Base-by-base conservation (phyloP, 192 early-diverging fungal genomes). In the Coemansia aciculifera region DNA sequence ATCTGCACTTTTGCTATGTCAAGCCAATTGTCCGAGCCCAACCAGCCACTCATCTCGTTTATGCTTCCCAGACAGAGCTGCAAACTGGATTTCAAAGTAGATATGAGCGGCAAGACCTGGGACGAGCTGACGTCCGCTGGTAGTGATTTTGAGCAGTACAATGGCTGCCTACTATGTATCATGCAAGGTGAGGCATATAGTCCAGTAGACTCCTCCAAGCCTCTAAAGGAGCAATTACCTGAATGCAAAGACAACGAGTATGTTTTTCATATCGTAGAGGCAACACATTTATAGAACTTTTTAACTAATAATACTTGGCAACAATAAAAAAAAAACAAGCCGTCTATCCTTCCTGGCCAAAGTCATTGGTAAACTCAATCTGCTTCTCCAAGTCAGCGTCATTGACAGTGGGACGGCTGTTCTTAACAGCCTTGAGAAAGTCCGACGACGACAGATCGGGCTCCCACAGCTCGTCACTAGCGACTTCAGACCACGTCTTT, bases 331-430 rank as follows among this genome's bases (percentile, higher is more conserved):
- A 44, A 11, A 63, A 52, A 38, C 49, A 17, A 44, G 19, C 3
- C 9, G 13, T 0, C 64, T 71, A 87, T 19, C 86, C 86, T 38
- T 86, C 87, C 56, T 85, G 85, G 67, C 90, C 89, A 87, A 93
- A 91, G 72, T 96, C 90, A 27, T 84, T 80, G 60, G 97, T 99
- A 81, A 95, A 98, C 65, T 95, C 86, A n/a, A 88, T 88, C 69
- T 98, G 93, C 66, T 89, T 85, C 34, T 76, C 64, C 36, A 99
- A 72, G 70, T 98, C 97, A 1, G 86, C 87, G 36, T 84, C 85
- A 64, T 94, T 95, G 36, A 97, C 95, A 54, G 91, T 93, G 15
- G 92, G 91, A 46, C 93, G 81, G 40, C 87, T 88, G 51, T 81
- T 88, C 71, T 89, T 84, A 40, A 92, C 86, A 0, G 95, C 93